These are phyloP conservation scores for Sorghum bicolor DNA, from an alignment of 176 grass and related monocot genomes.

Conservation along the genomic window DNA sequence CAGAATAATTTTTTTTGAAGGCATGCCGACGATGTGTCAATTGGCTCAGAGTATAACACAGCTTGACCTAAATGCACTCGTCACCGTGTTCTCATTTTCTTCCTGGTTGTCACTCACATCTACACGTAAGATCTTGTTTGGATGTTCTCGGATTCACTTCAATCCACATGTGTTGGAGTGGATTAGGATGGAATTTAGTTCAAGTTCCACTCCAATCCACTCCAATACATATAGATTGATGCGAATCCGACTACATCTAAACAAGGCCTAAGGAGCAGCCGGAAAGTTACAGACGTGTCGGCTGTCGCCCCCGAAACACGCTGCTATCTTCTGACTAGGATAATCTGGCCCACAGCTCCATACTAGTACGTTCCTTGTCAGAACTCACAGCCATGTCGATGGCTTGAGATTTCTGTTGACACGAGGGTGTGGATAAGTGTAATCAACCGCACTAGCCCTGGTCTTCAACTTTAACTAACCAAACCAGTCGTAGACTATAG, in stretches of 20 bases:
- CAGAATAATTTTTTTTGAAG: too few relatives aligned
- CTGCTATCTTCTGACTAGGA: not conserved
- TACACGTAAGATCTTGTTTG: too few relatives aligned
- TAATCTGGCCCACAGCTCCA: not conserved
- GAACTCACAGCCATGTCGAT: not conserved
- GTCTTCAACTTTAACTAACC: conserved; percentile 8
- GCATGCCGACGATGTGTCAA: too few relatives aligned
- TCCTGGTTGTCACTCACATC: not conserved
- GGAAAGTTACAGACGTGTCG: not conserved
- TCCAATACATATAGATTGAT: too few relatives aligned
- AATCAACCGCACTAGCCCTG: not conserved
- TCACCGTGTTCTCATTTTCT: not conserved
- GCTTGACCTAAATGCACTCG: not conserved
- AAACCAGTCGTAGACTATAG: not conserved
- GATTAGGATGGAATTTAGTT: too few relatives aligned
- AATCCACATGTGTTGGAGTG: too few relatives aligned
- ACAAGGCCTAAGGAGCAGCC: too few relatives aligned
- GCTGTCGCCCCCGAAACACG: not conserved
- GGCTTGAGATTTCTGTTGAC: not conserved
- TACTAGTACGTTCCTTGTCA: not conserved
- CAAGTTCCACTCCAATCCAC: too few relatives aligned
- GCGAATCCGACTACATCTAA: too few relatives aligned
- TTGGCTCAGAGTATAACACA: too few relatives aligned
- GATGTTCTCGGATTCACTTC: too few relatives aligned
- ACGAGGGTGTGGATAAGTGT: conserved; percentile 2